phyloP scores from a whole-genome alignment of 129 eudicot genomes.

The Artemisia argyi region DNA sequence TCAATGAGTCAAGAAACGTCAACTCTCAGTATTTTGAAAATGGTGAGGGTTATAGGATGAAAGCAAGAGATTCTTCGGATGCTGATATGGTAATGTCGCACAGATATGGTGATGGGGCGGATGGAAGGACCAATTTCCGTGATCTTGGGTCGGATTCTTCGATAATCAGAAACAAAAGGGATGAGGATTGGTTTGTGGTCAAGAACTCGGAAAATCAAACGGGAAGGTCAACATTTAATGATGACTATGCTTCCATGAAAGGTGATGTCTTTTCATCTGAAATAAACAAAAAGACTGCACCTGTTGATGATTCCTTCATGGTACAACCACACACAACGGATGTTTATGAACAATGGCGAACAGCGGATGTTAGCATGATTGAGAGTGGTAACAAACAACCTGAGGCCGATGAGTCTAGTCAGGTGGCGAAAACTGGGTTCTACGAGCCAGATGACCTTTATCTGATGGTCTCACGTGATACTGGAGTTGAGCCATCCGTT shows the following conservation, averaged over 20 bases:
- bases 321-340: conserved; percentile 59
- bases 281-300: conserved; percentile 34
- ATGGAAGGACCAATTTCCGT: conserved; percentile 26
- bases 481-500: conserved; percentile 54
- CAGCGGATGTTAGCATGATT: conserved; percentile 57
- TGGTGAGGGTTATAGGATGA: conserved; percentile 46
- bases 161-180: conserved; percentile 43
- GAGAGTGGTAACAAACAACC: conserved; percentile 39
- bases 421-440: conserved; percentile 26
- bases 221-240: conserved; percentile 38
- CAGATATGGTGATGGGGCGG: conserved; percentile 33
- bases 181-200: conserved; percentile 85
- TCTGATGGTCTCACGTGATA: conserved; percentile 71
- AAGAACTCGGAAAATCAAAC: conserved; percentile 43
- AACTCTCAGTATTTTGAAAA: conserved; percentile 45
- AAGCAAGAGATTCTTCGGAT: conserved; percentile 42
- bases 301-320: conserved; percentile 86
- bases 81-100: conserved; percentile 49
- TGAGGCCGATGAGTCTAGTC: conserved; percentile 27
- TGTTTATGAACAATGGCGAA: conserved; percentile 54
- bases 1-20: conserved; percentile 35
- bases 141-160: conserved; percentile 53
- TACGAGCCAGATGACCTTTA: conserved; percentile 76
- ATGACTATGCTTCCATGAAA: conserved; percentile 37
- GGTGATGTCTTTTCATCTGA: conserved; percentile 34